Evolutionary conservation across 208 protist genomes (phyloP), one percentile per base, ranked within the genome.

Genomic region (Balamuthia mandrillaris): DNA sequence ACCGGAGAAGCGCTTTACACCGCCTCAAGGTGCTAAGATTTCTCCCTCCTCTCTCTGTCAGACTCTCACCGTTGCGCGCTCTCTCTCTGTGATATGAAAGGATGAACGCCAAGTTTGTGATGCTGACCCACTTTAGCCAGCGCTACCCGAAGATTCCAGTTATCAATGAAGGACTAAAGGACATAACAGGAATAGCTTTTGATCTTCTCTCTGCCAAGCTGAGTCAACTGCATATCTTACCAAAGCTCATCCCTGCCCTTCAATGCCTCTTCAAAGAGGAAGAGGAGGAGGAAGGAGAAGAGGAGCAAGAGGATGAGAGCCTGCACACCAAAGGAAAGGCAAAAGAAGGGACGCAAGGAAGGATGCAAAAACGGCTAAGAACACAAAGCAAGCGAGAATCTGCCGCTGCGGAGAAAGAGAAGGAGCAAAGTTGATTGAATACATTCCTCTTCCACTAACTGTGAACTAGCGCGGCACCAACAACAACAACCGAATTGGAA

Each of bases 51-150:
- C 37, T 75, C 65, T 33, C 16, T 75, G 12, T 21, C 14, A 66
- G 12, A 66, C 14, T 66, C 29, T 24, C 29, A 9, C 21, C 29
- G 21, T 3, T 18, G 3, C 52, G 29, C 12, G 7, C 1, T 83
- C 45, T 68, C 6, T 42, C 51, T 18, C 29, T n/a, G 16, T 37
- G 24, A 31, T 10, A 31, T 33, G 31, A 21, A 18, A 27, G 68
- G 3, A 93, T 92, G 91, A 58, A 79, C 29, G 89, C 90, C 18
- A 5, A 65, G 31, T 61, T 21, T 7, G 42, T 85, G 1, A 24
- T 91, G 2, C 54, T 93, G 29, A 92, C 83, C 21, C 91, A 94
- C 60, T 93, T 94, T 27, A 89, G 77, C 75, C 91, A 94, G 86
- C 51, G 91, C 24, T 93, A 94, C 85, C 91, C 91, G 31, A 88